Evolutionary conservation across 805 yeast genomes (phyloP).

Genomic region (Ogataea trehalophila): DNA sequence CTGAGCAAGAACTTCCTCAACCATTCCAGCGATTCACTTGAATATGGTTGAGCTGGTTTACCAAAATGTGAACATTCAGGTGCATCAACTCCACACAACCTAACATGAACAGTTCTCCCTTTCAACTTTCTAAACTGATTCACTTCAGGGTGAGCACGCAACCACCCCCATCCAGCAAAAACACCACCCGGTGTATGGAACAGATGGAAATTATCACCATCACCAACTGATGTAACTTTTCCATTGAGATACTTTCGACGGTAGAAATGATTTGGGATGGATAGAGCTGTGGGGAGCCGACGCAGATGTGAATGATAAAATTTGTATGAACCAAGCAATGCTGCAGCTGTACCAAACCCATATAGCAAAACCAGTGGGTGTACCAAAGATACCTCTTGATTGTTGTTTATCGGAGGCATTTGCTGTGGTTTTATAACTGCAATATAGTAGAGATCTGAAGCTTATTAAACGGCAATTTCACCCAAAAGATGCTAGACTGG

Average conservation of each 20-base stretch:
- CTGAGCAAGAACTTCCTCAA: constrained; percentile 62
- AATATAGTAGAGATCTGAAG: neutral
- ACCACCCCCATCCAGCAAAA: constrained; percentile 91
- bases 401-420: neutral
- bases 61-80: constrained; percentile 96
- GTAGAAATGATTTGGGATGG: constrained; percentile 45
- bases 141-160: constrained; percentile 58
- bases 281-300: constrained; percentile 44
- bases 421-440: neutral
- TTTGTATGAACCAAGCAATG: constrained; percentile 37
- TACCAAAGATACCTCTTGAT: constrained; percentile 12
- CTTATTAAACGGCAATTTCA: neutral
- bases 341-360: constrained; percentile 25
- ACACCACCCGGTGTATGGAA: constrained; percentile 93
- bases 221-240: constrained; percentile 85
- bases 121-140: constrained; percentile 42
- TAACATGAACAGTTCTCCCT: constrained; percentile 68
- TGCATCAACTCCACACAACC: constrained; percentile 93
- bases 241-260: constrained; percentile 52
- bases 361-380: constrained; percentile 29
- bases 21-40: constrained; percentile 84
- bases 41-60: constrained; percentile 81
- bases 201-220: constrained; percentile 91
- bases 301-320: constrained; percentile 43
- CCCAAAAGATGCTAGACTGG: too few species aligned